Percentiles rank a stretch among this genome's conserved stretches.
Evolutionary conservation across 1,284 basidiomycete species (phyloP).

Genomic region (Pascua sp.): DNA sequence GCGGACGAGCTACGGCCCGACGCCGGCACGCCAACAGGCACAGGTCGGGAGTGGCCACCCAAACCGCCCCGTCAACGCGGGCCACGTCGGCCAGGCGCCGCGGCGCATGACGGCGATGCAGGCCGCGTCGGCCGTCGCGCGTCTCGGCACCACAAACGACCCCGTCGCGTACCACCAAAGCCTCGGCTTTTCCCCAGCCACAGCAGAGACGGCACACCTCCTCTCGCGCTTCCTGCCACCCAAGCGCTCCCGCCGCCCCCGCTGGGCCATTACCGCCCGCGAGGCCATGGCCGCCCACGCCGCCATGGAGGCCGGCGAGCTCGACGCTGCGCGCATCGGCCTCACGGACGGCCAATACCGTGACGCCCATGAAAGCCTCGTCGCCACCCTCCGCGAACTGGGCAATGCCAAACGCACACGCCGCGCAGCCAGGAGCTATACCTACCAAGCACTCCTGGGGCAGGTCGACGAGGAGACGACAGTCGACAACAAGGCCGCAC

Average conservation of each 20-base stretch:
- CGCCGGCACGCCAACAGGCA: not conserved
- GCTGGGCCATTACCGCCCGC: constrained; percentile 23
- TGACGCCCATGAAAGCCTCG: constrained; percentile 38
- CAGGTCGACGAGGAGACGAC: constrained; percentile 4
- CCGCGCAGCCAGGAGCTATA: constrained; percentile 3
- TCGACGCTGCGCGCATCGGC: constrained; percentile 19
- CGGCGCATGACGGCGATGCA: constrained; percentile 29
- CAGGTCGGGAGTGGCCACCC: not conserved
- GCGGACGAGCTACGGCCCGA: not conserved
- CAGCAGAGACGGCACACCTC: constrained; percentile 38
- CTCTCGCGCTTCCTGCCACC: constrained; percentile 39
- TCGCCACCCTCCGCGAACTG: constrained; percentile 31
- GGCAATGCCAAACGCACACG: constrained; percentile 1
- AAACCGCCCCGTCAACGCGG: not conserved
- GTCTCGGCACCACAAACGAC: constrained; percentile 35
- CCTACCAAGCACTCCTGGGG: constrained; percentile 7
- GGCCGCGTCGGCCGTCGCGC: constrained; percentile 27
- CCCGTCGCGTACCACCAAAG: constrained; percentile 40
- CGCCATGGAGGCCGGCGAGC: constrained; percentile 15
- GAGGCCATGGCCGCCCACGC: constrained; percentile 13
- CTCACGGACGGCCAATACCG: constrained; percentile 43
- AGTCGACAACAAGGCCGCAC: constrained; percentile 15
- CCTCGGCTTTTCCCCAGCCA: constrained; percentile 29
- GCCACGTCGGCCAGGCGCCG: not conserved
- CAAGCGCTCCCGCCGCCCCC: constrained; percentile 22